Conservation (phyloP, 164 flowering plant genomes). For the Liquidambar formosana region DNA sequence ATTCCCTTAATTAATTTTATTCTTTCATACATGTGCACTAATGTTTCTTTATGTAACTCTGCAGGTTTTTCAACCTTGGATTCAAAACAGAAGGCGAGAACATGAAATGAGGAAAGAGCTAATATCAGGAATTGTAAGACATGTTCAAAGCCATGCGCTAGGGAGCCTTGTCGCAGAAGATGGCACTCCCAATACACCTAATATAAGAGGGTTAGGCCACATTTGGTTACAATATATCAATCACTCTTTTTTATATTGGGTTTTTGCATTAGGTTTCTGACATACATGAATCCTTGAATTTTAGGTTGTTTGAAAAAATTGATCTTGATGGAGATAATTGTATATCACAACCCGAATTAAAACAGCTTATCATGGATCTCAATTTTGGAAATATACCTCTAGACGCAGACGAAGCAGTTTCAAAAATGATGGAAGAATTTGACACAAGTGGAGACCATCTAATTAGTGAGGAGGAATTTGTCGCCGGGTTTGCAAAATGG, state of each 20-base stretch:
- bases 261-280: neutral
- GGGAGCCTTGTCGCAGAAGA: slow-evolving; percentile 18
- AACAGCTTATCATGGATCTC: neutral
- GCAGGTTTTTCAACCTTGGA: slow-evolving; percentile 29
- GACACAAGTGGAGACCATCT: slow-evolving; percentile 11
- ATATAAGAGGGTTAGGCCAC: slow-evolving; percentile 29
- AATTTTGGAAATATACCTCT: slow-evolving; percentile 6
- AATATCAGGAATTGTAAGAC: slow-evolving; percentile 16
- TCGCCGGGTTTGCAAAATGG: slow-evolving; percentile 23
- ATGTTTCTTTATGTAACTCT: neutral
- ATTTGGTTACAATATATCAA: too few relatives aligned
- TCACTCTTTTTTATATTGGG: neutral
- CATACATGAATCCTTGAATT: too few relatives aligned
- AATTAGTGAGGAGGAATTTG: slow-evolving; percentile 23
- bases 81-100: slow-evolving; percentile 27
- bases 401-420: slow-evolving; percentile 10
- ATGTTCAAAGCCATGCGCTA: slow-evolving; percentile 15
- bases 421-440: slow-evolving; percentile 7
- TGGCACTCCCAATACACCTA: slow-evolving; percentile 22
- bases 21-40: neutral
- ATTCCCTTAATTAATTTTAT: too few relatives aligned
- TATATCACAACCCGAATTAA: slow-evolving; percentile 13
- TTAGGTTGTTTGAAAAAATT: slow-evolving; percentile 16
- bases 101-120: slow-evolving; percentile 19
- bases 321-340: slow-evolving; percentile 14